These are phyloP conservation scores for Metschnikowia orientalis DNA, from an alignment of 805 yeast species.

Conservation along the genomic window DNA sequence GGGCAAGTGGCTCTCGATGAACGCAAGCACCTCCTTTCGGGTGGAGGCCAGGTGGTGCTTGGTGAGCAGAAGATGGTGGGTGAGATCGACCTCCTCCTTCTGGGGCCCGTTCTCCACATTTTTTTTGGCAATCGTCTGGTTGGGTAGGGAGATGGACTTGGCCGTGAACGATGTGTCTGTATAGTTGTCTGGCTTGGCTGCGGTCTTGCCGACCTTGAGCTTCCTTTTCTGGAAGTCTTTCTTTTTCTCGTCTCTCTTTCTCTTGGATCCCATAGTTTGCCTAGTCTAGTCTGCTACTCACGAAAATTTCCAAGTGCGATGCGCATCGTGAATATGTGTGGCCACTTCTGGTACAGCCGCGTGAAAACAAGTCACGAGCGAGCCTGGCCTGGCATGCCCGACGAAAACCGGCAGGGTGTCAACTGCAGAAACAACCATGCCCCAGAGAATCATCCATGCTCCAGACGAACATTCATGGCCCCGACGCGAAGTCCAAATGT, in stretches of 20 bases:
- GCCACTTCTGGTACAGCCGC: too few species aligned
- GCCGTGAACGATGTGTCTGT: constrained; percentile 87
- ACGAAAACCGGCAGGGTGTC: too few species aligned
- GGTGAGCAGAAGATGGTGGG: constrained; percentile 61
- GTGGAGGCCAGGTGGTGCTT: constrained; percentile 71
- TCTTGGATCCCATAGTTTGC: constrained; percentile 40
- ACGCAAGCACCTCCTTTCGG: constrained; percentile 63
- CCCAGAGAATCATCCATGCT: too few species aligned
- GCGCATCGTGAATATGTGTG: too few species aligned
- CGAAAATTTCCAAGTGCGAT: constrained; percentile 8
- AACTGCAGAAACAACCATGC: too few species aligned
- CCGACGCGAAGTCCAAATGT: too few species aligned
- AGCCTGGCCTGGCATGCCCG: too few species aligned
- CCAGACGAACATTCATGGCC: too few species aligned
- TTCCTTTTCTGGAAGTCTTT: constrained; percentile 76
- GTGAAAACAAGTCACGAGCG: too few species aligned
- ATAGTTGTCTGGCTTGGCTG: constrained; percentile 62
- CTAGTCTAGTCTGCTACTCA: not conserved
- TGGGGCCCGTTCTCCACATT: constrained; percentile 10
- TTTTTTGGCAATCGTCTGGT: constrained; percentile 33
- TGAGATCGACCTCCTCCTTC: constrained; percentile 42
- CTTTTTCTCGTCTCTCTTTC: constrained; percentile 58
- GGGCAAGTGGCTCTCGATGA: constrained; percentile 50
- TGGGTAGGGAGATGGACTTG: constrained; percentile 49
- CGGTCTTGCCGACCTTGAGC: constrained; percentile 83